Evolutionary conservation across 2,329 filamentous ascomycete genomes (phyloP).

Genomic region (Cladosporium phlei): DNA sequence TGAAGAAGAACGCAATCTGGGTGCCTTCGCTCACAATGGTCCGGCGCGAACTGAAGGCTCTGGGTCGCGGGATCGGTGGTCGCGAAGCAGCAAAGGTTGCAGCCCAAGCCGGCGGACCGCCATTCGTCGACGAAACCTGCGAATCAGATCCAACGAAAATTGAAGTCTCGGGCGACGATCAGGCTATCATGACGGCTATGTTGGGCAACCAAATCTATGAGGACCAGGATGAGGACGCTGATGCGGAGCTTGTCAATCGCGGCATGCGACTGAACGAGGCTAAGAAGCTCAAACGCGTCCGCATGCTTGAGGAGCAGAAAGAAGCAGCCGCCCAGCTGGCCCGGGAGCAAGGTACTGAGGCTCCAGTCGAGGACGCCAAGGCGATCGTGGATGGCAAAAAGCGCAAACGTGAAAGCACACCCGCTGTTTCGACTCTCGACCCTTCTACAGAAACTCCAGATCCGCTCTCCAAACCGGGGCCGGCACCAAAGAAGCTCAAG

Average conservation of each 20-base stretch:
- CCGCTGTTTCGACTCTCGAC: conserved; percentile 19
- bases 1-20: conserved; percentile 91
- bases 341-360: conserved; percentile 26
- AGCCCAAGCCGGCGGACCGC: conserved; percentile 61
- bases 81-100: conserved; percentile 45
- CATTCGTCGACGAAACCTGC: conserved; percentile 57
- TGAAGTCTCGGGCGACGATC: conserved; percentile 29
- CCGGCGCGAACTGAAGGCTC: conserved; percentile 66
- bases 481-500: conserved; percentile 34
- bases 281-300: conserved; percentile 67
- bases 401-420: conserved; percentile 51
- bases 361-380: conserved; percentile 9
- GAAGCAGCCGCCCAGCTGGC: conserved; percentile 30
- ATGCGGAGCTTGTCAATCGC: conserved; percentile 62
- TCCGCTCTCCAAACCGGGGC: conserved; percentile 21
- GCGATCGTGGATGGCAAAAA: conserved; percentile 37
- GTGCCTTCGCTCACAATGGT: conserved; percentile 83
- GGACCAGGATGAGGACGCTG: conserved; percentile 44
- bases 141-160: conserved; percentile 33
- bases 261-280: conserved; percentile 76
- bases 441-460: conserved; percentile 16
- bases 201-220: conserved; percentile 27
- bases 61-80: conserved; percentile 53
- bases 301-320: conserved; percentile 46
- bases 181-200: conserved; percentile 29